A percentile compares a stretch with the other conserved stretches of the same genome.
phyloP scores from a whole-genome alignment of 345 rosid species.

The Gossypium herbaceum region DNA sequence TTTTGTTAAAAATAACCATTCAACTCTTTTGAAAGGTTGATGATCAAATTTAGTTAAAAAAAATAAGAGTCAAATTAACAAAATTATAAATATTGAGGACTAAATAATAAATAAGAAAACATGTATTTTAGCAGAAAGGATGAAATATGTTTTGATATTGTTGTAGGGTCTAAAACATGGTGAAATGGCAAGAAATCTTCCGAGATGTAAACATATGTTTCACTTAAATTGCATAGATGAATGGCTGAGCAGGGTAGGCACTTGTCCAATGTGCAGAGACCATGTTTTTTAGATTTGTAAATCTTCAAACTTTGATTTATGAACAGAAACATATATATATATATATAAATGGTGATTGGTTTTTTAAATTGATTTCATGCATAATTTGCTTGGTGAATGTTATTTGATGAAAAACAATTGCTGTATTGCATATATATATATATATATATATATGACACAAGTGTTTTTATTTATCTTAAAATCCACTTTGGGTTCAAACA shows the following conservation, averaged over 20 bases:
- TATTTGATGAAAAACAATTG: neutral
- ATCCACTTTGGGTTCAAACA: no score
- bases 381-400: neutral
- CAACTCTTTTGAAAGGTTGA: no score
- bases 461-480: no score
- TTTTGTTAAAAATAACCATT: no score
- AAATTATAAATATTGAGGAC: neutral
- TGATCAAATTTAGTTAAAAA: no score
- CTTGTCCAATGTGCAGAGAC: slow-evolving; percentile 75
- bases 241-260: slow-evolving; percentile 55
- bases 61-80: no score
- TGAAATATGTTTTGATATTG: neutral
- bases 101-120: neutral
- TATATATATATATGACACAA: no score
- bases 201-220: slow-evolving; percentile 54
- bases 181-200: slow-evolving; percentile 52
- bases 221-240: slow-evolving; percentile 65
- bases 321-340: no score
- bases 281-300: slow-evolving; percentile 20
- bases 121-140: neutral
- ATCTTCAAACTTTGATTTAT: neutral
- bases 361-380: neutral
- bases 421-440: no score
- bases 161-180: slow-evolving; percentile 61
- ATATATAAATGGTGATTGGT: neutral